Conservation (phyloP, 768 basidiomycete genomes). For the Melanogaster broomeanus region DNA sequence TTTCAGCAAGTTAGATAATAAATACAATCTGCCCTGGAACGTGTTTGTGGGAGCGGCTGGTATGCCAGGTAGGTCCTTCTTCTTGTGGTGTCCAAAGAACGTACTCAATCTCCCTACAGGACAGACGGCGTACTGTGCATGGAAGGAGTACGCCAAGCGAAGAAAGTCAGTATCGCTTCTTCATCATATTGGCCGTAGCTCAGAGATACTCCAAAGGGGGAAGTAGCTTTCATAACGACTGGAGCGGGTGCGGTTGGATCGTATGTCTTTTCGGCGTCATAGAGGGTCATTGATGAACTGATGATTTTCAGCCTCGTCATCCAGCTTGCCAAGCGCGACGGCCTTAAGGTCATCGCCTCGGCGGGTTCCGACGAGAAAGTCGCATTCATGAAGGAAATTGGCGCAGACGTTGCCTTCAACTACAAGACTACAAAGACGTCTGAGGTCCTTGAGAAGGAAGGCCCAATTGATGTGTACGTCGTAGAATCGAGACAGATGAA, state of each 20-base stretch:
- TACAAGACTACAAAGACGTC: constrained; percentile 61
- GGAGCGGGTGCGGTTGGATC: constrained; percentile 58
- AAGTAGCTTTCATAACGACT: constrained; percentile 49
- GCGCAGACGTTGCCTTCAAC: constrained; percentile 72
- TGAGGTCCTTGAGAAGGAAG: constrained; percentile 56
- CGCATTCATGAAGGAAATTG: constrained; percentile 56
- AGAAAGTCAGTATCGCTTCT: constrained; percentile 18
- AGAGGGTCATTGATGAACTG: constrained; percentile 6
- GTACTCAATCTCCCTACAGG: constrained; percentile 13
- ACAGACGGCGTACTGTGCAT: constrained; percentile 20
- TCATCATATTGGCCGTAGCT: neutral
- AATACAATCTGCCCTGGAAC: constrained; percentile 31
- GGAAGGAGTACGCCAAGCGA: constrained; percentile 18
- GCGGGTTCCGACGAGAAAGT: constrained; percentile 79
- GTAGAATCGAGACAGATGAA: neutral
- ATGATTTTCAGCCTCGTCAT: constrained; percentile 41
- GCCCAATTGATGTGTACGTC: constrained; percentile 53
- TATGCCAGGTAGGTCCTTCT: constrained; percentile 21
- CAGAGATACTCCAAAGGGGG: constrained; percentile 36
- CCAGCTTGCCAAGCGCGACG: constrained; percentile 52
- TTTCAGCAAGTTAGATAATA: constrained; percentile 23
- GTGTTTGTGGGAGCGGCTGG: constrained; percentile 33
- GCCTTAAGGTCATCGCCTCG: constrained; percentile 67
- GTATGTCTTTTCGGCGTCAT: constrained; percentile 34
- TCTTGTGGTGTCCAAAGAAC: constrained; percentile 8